These are phyloP conservation scores for Fusarium tupiense DNA, from an alignment of 2,329 filamentous ascomycete species.

Conservation along the genomic window DNA sequence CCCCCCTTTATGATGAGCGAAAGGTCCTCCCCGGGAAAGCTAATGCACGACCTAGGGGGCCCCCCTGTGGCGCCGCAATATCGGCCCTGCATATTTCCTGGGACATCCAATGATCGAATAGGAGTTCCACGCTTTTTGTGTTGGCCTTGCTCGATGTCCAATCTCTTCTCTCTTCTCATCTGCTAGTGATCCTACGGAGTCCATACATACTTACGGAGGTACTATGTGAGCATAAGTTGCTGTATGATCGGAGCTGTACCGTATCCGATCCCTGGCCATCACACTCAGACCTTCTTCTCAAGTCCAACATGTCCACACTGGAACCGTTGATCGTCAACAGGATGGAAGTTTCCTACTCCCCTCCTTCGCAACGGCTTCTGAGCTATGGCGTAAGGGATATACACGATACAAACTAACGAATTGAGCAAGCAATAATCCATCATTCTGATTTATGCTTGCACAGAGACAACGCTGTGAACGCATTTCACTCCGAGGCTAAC, in stretches of 20 bases:
- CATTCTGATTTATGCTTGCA: background rate
- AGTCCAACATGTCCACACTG: slow-evolving; percentile 11
- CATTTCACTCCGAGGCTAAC: slow-evolving; percentile 11
- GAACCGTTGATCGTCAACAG: slow-evolving; percentile 25
- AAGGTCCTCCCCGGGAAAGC: slow-evolving; percentile 36
- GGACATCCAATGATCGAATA: slow-evolving; percentile 31
- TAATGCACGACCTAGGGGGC: slow-evolving; percentile 24
- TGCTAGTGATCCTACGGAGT: slow-evolving; percentile 22
- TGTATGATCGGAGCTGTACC: slow-evolving; percentile 14
- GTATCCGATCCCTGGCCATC: slow-evolving; percentile 12
- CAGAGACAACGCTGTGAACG: background rate
- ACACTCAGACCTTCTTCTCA: background rate
- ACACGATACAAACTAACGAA: background rate
- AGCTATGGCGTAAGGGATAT: slow-evolving; percentile 1
- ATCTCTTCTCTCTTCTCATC: slow-evolving; percentile 36
- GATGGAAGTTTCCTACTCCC: slow-evolving; percentile 9
- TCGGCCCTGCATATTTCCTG: slow-evolving; percentile 31
- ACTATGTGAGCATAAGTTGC: background rate
- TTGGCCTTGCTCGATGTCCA: slow-evolving; percentile 25
- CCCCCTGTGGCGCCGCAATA: slow-evolving; percentile 32
- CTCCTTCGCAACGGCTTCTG: slow-evolving; percentile 1
- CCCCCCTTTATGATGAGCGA: slow-evolving; percentile 19
- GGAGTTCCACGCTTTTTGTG: slow-evolving; percentile 22
- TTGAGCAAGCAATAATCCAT: background rate
- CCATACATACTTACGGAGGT: background rate